phyloP scores from a whole-genome alignment of 2,329 filamentous ascomycete species.

The Ceratocystis variospora region DNA sequence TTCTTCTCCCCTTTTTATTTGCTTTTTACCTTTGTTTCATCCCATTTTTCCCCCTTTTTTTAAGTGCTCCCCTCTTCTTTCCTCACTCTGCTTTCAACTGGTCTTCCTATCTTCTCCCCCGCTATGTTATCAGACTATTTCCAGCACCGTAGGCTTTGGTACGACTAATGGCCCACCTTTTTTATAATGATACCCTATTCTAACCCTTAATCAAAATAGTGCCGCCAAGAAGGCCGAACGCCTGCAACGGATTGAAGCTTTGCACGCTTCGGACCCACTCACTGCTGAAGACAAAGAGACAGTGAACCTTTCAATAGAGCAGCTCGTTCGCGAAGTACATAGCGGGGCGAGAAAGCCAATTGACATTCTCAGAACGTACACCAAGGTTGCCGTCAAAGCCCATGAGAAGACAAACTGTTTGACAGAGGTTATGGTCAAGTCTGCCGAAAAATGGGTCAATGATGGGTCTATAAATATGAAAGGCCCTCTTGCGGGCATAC shows the following conservation, averaged over 20 bases:
- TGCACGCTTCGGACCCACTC: constrained; percentile 48
- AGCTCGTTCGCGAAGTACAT: constrained; percentile 67
- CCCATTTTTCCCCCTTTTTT: neutral
- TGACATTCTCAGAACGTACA: constrained; percentile 71
- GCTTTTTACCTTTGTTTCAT: neutral
- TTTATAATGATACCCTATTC: neutral
- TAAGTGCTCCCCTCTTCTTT: neutral
- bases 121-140: constrained; percentile 17
- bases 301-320: constrained; percentile 58
- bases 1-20: neutral
- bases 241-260: constrained; percentile 49
- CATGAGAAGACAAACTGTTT: constrained; percentile 80
- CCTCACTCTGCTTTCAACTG: neutral
- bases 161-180: constrained; percentile 18
- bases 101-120: neutral
- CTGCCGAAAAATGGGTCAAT: constrained; percentile 58
- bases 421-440: constrained; percentile 70
- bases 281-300: constrained; percentile 51
- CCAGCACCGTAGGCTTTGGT: constrained; percentile 26
- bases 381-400: constrained; percentile 70
- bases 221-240: constrained; percentile 65
- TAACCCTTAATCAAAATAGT: neutral
- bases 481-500: constrained; percentile 75
- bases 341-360: constrained; percentile 49
- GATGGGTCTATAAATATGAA: constrained; percentile 52